Evolutionary conservation across 192 early-diverging fungal species (phyloP), one percentile per base, ranked within the genome.

Genomic region (Dissophora ornata): DNA sequence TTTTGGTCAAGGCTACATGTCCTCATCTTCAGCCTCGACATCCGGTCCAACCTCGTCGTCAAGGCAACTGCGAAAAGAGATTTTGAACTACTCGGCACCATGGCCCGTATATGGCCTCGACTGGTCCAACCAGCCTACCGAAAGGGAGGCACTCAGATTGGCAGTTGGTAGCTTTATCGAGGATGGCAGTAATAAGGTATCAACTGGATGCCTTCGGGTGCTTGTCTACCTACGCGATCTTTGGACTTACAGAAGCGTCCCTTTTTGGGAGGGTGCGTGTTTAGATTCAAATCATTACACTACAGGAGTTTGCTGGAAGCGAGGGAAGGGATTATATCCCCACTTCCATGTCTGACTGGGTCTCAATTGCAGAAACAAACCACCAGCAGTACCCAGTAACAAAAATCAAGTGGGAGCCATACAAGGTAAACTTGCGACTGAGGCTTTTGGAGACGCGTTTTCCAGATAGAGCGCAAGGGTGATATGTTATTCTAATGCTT

Each of bases 101-200:
- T 95, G 90, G 87, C 89, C 91, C 1, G 88, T 97, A 8, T 98
- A 97, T 79, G 94, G 88, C 2, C 86, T 97, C 38, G 89, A 93
- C 64, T 98, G 97, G 97, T 91, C 81, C 21, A 89, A 92, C 57
- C 82, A 82, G 45, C 88, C 84, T 9, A 84, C 82, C 1, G 86
- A 88, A 44, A 81, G 86, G 45, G 80, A 81, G 62, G 74, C 90
- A 48, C 96, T 96, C 70, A 83, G 95, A 52, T 82, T 98, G 47
- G 95, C 92, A 2, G 70, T 96, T 28, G 90, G 95, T 55, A 92
- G 92, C 69, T 92, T 93, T 51, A 81, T 90, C 18, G 93, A 93
- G 60, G 88, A 90, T 66, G 82, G 82, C 25, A 80, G 71, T 9
- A 95, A 94, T 81, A 89, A 85, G 82, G 86, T 88, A 63, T n/a